Base-by-base conservation (phyloP, 768 basidiomycete species). In the Jaapia argillacea region DNA sequence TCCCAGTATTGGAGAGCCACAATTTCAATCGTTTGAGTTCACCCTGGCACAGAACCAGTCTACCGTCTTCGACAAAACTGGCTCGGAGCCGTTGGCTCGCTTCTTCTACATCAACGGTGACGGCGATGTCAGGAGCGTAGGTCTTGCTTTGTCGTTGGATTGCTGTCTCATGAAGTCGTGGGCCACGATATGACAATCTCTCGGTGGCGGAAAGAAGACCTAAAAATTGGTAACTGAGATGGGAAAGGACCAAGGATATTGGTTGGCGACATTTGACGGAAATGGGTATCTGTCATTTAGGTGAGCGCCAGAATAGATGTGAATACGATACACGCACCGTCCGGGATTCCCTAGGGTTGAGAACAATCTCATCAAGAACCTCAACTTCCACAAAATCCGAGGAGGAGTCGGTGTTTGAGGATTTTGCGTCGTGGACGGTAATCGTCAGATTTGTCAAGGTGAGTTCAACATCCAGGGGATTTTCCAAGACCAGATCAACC, bases 381-480 rank as follows among this genome's bases (percentile, higher is more conserved):
- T 85, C 77, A 1, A 84, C 68, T 31, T 77, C 69, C 4, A 81
- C 67, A 45, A 68, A 63, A 20, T 70, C 57, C 33, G 57, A 51
- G 0, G 62, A 51, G 28, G 65, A 60, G 1, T 57, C 57, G 16
- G 57, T 40, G 41, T 66, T 61, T 25, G 54, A 45, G 1, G 51
- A 47, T 25, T 50, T 56, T 2, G 62, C 57, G 44, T 74, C 74
- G 49, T 66, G 57, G 4, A 84, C 68, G 3, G 66, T 45, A 6
- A 86, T 58, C 0, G 81, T 77, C 42, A 89, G 48, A 45, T 81
- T 70, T 0, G 76, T 69, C 20, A 91, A 55, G 41, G 69, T 77
- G n/a, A 91, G 68, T 41, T 86, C 85, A 4, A 81, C 68, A 47
- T 84, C 73, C 33, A 91, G 59, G 14, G 86, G 85, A 55, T 91